phyloP scores from a whole-genome alignment of 441 rosid genomes.

The Erysimum cheiri region DNA sequence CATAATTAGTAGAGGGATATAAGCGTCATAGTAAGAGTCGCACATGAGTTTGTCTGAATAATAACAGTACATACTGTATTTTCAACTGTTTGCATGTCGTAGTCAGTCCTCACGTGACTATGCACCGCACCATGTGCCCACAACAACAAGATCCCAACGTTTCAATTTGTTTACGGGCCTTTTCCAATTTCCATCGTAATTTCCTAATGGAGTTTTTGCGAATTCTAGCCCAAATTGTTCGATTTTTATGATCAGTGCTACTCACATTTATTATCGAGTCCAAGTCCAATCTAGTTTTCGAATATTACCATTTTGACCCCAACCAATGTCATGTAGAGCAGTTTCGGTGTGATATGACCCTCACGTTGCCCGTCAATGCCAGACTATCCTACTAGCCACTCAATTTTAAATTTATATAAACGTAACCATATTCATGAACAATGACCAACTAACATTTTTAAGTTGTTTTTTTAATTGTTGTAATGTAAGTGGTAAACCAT shows the following conservation, averaged over 20 bases:
- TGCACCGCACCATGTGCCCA: neutral
- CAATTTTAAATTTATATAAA: neutral
- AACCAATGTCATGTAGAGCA: neutral
- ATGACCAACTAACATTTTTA: neutral
- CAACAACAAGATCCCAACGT: neutral
- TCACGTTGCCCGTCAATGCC: constrained; percentile 28
- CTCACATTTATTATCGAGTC: neutral
- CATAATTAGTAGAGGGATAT: neutral
- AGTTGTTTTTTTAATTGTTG: neutral
- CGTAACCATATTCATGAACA: constrained; percentile 1
- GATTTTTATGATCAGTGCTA: neutral
- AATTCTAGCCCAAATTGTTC: neutral
- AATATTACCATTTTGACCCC: neutral
- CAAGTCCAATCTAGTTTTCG: neutral
- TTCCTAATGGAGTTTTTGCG: neutral
- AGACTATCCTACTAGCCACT: neutral
- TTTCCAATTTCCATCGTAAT: neutral
- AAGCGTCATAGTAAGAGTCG: constrained; percentile 4
- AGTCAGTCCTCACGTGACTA: constrained; percentile 40
- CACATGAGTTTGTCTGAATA: constrained; percentile 34
- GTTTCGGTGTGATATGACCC: constrained; percentile 5
- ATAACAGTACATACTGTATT: neutral
- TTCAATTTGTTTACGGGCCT: neutral
- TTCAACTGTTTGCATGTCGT: constrained; percentile 16
- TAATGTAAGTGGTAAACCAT: neutral